Evolutionary conservation across 306 rosid species (phyloP).

Genomic region (Quercus mongolica): DNA sequence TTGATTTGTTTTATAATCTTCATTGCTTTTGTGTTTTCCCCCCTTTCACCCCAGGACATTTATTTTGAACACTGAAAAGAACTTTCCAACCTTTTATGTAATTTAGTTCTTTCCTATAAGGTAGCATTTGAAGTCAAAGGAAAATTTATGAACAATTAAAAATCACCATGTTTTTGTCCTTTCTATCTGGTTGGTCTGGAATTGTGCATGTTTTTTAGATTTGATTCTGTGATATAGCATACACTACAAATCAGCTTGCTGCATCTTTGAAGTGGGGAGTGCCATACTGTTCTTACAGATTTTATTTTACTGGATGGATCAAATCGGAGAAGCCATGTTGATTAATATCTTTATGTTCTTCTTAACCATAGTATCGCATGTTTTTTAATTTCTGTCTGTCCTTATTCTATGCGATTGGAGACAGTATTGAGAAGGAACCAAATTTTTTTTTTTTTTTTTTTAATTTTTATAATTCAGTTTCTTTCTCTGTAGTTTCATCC

Average conservation of each 20-base stretch:
- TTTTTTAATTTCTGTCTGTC: neutral
- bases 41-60: neutral
- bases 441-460: neutral
- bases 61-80: neutral
- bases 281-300: neutral
- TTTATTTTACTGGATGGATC: neutral
- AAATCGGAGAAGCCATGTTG: neutral
- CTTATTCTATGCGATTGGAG: neutral
- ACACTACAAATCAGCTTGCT: neutral
- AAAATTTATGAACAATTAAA: neutral
- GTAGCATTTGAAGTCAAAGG: neutral
- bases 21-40: neutral
- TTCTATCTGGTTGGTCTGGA: no score
- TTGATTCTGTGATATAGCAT: neutral
- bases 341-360: neutral
- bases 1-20: slow-evolving; percentile 8
- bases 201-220: neutral
- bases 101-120: neutral
- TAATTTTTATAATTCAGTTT: neutral
- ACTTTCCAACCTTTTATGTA: neutral
- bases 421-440: neutral
- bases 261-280: neutral
- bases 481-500: neutral
- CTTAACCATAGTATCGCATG: neutral
- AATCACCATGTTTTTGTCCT: neutral